Evolutionary conservation across 2,329 filamentous ascomycete species (phyloP), one percentile per base, ranked within the genome.

Genomic region (Septoria petroselini): DNA sequence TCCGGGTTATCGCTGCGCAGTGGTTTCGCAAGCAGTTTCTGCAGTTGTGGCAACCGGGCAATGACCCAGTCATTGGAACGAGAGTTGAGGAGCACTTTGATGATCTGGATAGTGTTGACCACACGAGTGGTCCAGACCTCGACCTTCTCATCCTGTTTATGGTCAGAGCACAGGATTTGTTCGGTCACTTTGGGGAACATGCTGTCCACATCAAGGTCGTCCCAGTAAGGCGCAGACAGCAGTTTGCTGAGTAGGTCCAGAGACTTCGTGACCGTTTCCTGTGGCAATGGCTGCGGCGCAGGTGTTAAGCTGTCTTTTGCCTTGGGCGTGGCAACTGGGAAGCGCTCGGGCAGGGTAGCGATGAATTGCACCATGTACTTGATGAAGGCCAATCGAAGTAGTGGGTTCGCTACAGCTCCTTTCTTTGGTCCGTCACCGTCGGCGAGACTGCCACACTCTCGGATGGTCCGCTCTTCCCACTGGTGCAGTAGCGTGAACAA

Each of bases 321-420:
- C 60, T 84, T 86, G 11, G 81, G 78, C 17, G 86, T 86, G 90
- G 62, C 58, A 2, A 61, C 80, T 15, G 84, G 83, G 66, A 87
- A 96, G 27, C 91, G 82, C 69, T 97, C 93, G 14, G 86, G 85
- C 17, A 96, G 77, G 42, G 89, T 86, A 1, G 90, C 91, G 60
- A 97, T 95, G 69, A 97, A 97, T 53, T 93, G 88, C 23, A 97
- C 87, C 25, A 98, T 79, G 64, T 97, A 98, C 70, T 95, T 96
- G 40, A 96, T 80, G 74, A 98, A 85, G 68, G 89, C 85, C 35
- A 84, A 79, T 15, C 91, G 82, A 46, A 86, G 82, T 1, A 79
- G 68, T 0, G 78, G 67, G 14, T 60, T 64, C 11, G 72, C 73
- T 18, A 75, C 70, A 3, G 65, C 64, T 14, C 57, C 62, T 33